Conservation (phyloP, 2,329 filamentous ascomycete genomes). For the Ophiostoma populinum region DNA sequence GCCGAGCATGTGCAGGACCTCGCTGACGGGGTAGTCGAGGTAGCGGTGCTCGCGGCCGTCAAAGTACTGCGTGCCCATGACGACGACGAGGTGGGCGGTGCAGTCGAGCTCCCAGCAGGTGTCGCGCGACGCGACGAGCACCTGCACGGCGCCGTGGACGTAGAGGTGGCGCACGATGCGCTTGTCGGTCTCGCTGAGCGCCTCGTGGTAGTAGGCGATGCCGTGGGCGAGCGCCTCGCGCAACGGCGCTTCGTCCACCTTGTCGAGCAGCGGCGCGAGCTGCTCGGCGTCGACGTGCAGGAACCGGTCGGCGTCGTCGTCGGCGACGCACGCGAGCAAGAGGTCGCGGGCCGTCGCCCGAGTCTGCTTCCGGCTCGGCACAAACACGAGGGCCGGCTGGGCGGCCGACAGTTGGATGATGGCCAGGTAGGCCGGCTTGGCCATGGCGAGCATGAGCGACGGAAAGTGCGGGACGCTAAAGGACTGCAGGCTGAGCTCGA, state of each 20-base stretch:
- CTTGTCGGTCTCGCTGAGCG: conserved; percentile 74
- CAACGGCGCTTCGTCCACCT: conserved; percentile 71
- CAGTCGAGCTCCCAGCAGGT: conserved; percentile 91
- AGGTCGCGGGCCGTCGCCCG: conserved; percentile 75
- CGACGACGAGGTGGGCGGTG: conserved; percentile 75
- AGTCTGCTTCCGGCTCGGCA: conserved; percentile 85
- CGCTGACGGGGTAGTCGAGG: conserved; percentile 85
- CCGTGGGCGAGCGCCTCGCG: conserved; percentile 84
- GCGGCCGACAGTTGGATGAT: conserved; percentile 77
- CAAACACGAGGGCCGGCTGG: conserved; percentile 81
- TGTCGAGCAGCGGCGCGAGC: conserved; percentile 63
- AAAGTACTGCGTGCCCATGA: conserved; percentile 97
- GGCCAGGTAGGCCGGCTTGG: conserved; percentile 78
- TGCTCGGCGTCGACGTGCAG: conserved; percentile 65
- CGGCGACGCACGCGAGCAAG: conserved; percentile 69
- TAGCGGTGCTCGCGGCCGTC: conserved; percentile 95
- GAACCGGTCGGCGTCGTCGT: conserved; percentile 88
- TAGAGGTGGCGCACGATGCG: conserved; percentile 88
- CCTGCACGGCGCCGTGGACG: conserved; percentile 73
- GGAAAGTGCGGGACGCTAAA: conserved; percentile 95
- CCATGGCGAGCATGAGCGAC: conserved; percentile 96
- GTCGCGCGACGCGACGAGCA: conserved; percentile 60
- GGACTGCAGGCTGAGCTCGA: conserved; percentile 89
- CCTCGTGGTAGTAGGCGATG: conserved; percentile 95
- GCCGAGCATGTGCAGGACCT: conserved; percentile 95